Evolutionary conservation across 352 stramenopile species (phyloP).

Genomic region (Globisporangium spinosum): DNA sequence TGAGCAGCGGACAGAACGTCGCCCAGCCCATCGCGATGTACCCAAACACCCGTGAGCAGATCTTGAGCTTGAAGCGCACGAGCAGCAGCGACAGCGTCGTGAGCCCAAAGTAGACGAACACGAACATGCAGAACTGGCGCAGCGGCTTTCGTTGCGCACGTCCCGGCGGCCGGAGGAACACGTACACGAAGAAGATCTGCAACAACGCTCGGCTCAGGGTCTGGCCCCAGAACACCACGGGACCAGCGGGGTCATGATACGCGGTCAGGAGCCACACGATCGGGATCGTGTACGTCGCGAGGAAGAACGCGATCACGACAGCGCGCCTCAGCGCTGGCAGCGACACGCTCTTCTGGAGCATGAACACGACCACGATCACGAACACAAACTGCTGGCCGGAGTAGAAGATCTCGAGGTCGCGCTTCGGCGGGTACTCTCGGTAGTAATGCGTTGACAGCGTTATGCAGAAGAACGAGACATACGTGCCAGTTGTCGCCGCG

Average conservation of each 20-base stretch:
- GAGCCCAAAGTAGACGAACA: slow-evolving; percentile 21
- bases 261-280: slow-evolving; percentile 14
- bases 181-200: slow-evolving; percentile 24
- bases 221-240: slow-evolving; percentile 15
- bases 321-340: slow-evolving; percentile 29
- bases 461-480: slow-evolving; percentile 13
- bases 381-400: slow-evolving; percentile 34
- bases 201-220: not conserved
- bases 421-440: slow-evolving; percentile 5
- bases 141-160: slow-evolving; percentile 27
- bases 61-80: slow-evolving; percentile 1
- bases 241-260: slow-evolving; percentile 1
- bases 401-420: slow-evolving; percentile 24
- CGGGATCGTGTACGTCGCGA: slow-evolving; percentile 30
- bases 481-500: slow-evolving; percentile 14
- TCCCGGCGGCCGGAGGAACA: slow-evolving; percentile 27
- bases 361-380: slow-evolving; percentile 36
- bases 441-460: slow-evolving; percentile 16
- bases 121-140: slow-evolving; percentile 28
- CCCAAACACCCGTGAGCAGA: not conserved
- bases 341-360: slow-evolving; percentile 44
- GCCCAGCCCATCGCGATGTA: slow-evolving; percentile 31
- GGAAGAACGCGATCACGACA: slow-evolving; percentile 28
- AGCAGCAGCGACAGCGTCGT: slow-evolving; percentile 16
- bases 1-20: slow-evolving; percentile 32